Evolutionary conservation across 1,284 basidiomycete species (phyloP), one percentile per base, ranked within the genome.

Genomic region (Leccinum huronense): DNA sequence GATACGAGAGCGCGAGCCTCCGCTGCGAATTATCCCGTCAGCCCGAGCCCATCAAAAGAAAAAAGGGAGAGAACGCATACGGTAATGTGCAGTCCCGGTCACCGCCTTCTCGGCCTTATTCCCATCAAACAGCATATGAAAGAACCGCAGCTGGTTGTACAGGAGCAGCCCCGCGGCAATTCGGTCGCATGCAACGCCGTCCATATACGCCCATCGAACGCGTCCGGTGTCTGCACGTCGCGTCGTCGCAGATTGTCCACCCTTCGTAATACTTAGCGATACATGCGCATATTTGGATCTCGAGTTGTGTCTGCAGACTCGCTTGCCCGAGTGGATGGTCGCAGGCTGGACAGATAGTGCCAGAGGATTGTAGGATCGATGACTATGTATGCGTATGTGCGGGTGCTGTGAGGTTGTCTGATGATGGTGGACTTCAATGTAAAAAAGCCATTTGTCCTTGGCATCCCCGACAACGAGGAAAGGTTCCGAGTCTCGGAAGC

Each of bases 161-260:
- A 98, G 80, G 71, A 58, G 93, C 89, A 5, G 75, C 81, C 0
- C 93, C 93, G 62, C 74, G 80, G 76, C 95, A 97, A 19, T 80
- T 85, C 10, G 78, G 77, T 57, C 83, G 83, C 65, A 95, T 76
- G 74, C 95, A 98, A 58, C 88, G 81, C 55, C 87, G 84, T 8
- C 94, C 94, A 75, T 96, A 97, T 0, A 98, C 94, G 53, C 92
- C 84, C 88, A 97, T 95, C 83, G 88, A 90, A 30, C 95, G 83
- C n/a, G 95, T 95, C 23, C 89, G 83, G 63, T 89, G 84, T 9
- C 86, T 86, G 74, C 97, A 99, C 2, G 88, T 90, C 34, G 86
- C 81, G 68, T 98, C 97, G 69, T 94, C 85, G 77, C 97, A 99
- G 11, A 92, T 80, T 1, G 86, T 90, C 91, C 92, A 95, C 6